These are phyloP conservation scores for Phanerochaete sordida DNA, from an alignment of 768 basidiomycete species.

Conservation along the genomic window DNA sequence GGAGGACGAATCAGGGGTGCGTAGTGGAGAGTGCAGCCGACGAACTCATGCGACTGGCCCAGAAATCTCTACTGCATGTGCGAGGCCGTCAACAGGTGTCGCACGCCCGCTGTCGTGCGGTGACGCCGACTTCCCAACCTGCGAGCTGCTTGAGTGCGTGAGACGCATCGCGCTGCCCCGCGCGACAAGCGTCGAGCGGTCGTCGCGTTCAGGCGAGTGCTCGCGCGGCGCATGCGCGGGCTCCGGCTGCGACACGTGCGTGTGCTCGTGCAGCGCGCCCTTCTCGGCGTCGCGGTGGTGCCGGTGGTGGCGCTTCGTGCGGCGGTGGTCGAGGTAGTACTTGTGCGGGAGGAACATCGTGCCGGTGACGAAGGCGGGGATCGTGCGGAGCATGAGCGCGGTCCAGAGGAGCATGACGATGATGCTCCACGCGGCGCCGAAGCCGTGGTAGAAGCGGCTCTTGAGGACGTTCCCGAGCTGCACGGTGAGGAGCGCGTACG, in stretches of 20 bases:
- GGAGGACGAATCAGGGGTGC: too few species aligned
- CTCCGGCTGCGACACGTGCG: not conserved
- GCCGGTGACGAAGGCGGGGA: slow-evolving; percentile 42
- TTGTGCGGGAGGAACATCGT: slow-evolving; percentile 34
- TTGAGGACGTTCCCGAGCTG: slow-evolving; percentile 42
- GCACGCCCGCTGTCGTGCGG: not conserved
- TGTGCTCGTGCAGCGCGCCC: too few species aligned
- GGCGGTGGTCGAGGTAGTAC: not conserved
- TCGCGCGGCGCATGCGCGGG: not conserved
- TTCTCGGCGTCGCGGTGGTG: not conserved
- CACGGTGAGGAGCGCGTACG: slow-evolving; percentile 42
- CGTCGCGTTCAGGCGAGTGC: slow-evolving; percentile 2
- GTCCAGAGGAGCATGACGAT: slow-evolving; percentile 41
- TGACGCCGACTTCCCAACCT: not conserved
- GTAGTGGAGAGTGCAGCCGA: too few species aligned
- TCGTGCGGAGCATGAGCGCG: slow-evolving; percentile 37
- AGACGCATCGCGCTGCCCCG: not conserved
- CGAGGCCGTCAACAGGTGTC: not conserved
- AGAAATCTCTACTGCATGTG: not conserved
- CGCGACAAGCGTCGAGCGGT: slow-evolving; percentile 6
- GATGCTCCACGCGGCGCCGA: slow-evolving; percentile 46
- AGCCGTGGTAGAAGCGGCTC: slow-evolving; percentile 42
- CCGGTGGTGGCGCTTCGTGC: not conserved
- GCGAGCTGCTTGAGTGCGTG: not conserved
- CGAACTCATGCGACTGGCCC: too few species aligned